Conservation (phyloP, 2,329 filamentous ascomycete species). For the Colletotrichum brevisporum region DNA sequence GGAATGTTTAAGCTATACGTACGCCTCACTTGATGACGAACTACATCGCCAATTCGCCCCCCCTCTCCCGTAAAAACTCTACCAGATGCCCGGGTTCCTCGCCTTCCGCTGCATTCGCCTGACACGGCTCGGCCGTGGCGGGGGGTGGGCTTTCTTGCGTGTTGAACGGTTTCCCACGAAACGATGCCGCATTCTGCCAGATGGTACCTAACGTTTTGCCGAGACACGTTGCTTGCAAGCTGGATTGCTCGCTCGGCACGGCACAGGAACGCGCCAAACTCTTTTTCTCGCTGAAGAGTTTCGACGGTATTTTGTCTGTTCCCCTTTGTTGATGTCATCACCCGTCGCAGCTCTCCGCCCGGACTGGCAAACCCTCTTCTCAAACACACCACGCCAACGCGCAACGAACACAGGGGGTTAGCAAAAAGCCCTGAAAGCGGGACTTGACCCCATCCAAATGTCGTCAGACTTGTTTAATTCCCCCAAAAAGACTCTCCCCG, state of each 20-base stretch:
- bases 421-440: conserved; percentile 19
- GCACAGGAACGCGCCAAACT: not conserved
- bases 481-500: too few relatives aligned
- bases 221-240: too few relatives aligned
- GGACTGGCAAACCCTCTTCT: not conserved
- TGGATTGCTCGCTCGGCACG: not conserved
- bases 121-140: not conserved
- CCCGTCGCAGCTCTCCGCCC: not conserved
- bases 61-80: conserved; percentile 10
- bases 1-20: not conserved
- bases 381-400: too few relatives aligned
- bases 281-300: not conserved
- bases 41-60: not conserved
- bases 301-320: not conserved
- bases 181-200: not conserved
- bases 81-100: conserved; percentile 28
- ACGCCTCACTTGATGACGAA: too few relatives aligned
- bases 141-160: too few relatives aligned
- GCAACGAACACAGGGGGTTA: too few relatives aligned
- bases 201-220: too few relatives aligned
- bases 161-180: conserved; percentile 3
- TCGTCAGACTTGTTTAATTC: conserved; percentile 14
- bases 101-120: conserved; percentile 30
- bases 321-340: conserved; percentile 26
- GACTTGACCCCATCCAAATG: conserved; percentile 20